A percentile compares a stretch with the other conserved stretches of the same genome.
Evolutionary conservation across 2,329 filamentous ascomycete genomes (phyloP).

Genomic region (Neospermospora avenae): DNA sequence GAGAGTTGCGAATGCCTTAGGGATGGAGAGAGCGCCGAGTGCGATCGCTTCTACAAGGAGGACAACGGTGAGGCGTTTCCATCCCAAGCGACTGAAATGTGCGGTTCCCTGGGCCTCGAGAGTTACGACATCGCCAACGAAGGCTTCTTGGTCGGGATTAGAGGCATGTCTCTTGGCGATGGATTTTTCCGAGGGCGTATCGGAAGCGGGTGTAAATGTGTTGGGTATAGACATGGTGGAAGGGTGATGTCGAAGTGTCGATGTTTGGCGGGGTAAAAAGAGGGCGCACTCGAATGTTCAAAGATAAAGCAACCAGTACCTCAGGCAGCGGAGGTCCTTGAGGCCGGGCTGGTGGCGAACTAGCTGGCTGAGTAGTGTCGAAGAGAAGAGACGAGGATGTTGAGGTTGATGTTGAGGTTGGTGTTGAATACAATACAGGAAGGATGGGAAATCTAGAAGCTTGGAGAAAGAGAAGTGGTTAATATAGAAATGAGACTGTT

Average conservation of each 20-base stretch:
- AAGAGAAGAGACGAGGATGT: not conserved
- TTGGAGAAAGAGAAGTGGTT: not conserved
- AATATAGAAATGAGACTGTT: not conserved
- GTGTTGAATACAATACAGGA: not conserved
- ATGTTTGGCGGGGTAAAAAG: not conserved
- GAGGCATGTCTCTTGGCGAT: conserved; percentile 1
- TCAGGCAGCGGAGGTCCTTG: too few species aligned
- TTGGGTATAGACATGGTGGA: not conserved
- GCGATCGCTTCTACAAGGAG: conserved; percentile 45
- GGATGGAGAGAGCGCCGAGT: conserved; percentile 24
- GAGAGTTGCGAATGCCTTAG: conserved; percentile 27
- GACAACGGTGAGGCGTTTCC: conserved; percentile 48
- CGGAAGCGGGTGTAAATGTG: not conserved
- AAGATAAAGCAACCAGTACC: not conserved
- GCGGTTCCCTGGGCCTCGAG: conserved; percentile 21
- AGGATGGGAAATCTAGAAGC: not conserved
- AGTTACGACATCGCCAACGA: conserved; percentile 17
- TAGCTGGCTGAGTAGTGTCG: too few species aligned
- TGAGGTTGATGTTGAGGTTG: not conserved
- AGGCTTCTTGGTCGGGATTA: conserved; percentile 5
- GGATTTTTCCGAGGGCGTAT: conserved; percentile 4
- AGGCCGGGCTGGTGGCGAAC: too few species aligned
- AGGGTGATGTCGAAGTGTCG: not conserved
- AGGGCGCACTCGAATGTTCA: not conserved
- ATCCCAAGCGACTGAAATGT: conserved; percentile 36